Evolutionary conservation across 2,329 filamentous ascomycete genomes (phyloP).

Genomic region (Alternaria triticimaculans): DNA sequence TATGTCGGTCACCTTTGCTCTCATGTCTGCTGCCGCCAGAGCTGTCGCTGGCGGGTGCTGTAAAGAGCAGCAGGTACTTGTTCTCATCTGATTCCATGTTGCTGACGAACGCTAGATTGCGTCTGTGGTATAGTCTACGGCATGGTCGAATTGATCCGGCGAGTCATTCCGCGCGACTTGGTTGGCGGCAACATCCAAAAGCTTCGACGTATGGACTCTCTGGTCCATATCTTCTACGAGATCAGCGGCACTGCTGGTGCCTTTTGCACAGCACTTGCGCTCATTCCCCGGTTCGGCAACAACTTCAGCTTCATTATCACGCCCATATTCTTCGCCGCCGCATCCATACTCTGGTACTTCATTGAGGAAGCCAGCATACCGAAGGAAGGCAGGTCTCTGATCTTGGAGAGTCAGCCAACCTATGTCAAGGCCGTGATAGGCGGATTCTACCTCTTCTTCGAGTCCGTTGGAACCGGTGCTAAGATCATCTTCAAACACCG

Average conservation of each 20-base stretch:
- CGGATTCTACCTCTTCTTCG: slow-evolving; percentile 54
- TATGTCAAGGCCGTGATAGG: slow-evolving; percentile 50
- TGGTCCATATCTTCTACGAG: slow-evolving; percentile 58
- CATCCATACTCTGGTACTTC: slow-evolving; percentile 56
- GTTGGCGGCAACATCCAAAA: slow-evolving; percentile 60
- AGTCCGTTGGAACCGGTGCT: slow-evolving; percentile 56
- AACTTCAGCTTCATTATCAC: slow-evolving; percentile 61
- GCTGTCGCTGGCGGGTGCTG: not conserved
- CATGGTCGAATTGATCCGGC: slow-evolving; percentile 61
- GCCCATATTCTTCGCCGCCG: slow-evolving; percentile 55
- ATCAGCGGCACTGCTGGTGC: slow-evolving; percentile 57
- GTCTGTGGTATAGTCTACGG: slow-evolving; percentile 45
- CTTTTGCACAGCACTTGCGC: slow-evolving; percentile 57
- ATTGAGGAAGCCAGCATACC: slow-evolving; percentile 51
- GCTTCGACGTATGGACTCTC: slow-evolving; percentile 55
- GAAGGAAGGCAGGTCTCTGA: slow-evolving; percentile 25
- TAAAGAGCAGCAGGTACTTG: not conserved
- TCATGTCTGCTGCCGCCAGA: not conserved
- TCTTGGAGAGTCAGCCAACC: slow-evolving; percentile 35
- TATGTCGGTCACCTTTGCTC: too few species aligned
- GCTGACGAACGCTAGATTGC: slow-evolving; percentile 26
- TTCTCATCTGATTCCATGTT: not conserved
- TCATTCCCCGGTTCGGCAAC: slow-evolving; percentile 60
- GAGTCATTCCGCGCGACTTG: slow-evolving; percentile 60
- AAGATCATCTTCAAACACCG: slow-evolving; percentile 56